phyloP scores from a whole-genome alignment of 257 asterid species.

The Nicotiana benthamiana region DNA sequence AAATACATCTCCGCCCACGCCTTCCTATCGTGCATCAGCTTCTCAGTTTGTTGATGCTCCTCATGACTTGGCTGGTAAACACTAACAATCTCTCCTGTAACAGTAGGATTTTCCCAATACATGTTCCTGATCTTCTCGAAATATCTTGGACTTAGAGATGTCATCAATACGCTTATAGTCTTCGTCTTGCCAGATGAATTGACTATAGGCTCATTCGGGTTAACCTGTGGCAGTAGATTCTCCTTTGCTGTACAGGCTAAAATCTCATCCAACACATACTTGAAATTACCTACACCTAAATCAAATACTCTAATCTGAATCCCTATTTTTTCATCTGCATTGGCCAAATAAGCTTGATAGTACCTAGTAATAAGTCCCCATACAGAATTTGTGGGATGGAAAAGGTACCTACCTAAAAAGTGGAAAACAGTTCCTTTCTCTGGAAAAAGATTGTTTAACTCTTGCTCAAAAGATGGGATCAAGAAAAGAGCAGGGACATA shows the following conservation, averaged over 20 bases:
- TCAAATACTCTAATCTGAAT: slow-evolving; percentile 57
- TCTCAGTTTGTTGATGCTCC: slow-evolving; percentile 45
- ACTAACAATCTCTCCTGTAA: slow-evolving; percentile 45
- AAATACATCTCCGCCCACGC: slow-evolving; percentile 84
- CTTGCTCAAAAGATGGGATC: slow-evolving; percentile 52
- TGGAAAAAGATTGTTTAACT: slow-evolving; percentile 48
- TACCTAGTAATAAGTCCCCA: slow-evolving; percentile 66
- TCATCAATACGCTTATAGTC: slow-evolving; percentile 33
- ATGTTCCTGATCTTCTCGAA: slow-evolving; percentile 45
- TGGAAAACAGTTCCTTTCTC: slow-evolving; percentile 68
- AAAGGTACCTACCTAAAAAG: slow-evolving; percentile 56
- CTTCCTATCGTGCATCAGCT: slow-evolving; percentile 43
- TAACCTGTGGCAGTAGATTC: slow-evolving; percentile 36
- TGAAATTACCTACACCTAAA: slow-evolving; percentile 25
- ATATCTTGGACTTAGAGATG: slow-evolving; percentile 51
- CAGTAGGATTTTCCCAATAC: slow-evolving; percentile 55
- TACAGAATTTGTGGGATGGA: slow-evolving; percentile 67
- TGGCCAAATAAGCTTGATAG: slow-evolving; percentile 48
- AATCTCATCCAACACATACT: slow-evolving; percentile 49
- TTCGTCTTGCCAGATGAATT: slow-evolving; percentile 20
- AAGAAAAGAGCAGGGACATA: slow-evolving; percentile 61
- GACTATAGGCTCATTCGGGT: slow-evolving; percentile 12
- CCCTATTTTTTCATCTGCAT: slow-evolving; percentile 46
- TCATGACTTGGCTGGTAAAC: slow-evolving; percentile 72
- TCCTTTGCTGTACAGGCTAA: slow-evolving; percentile 43